Base-by-base conservation (phyloP, 2,329 filamentous ascomycete species). In the Septoria petroselini region DNA sequence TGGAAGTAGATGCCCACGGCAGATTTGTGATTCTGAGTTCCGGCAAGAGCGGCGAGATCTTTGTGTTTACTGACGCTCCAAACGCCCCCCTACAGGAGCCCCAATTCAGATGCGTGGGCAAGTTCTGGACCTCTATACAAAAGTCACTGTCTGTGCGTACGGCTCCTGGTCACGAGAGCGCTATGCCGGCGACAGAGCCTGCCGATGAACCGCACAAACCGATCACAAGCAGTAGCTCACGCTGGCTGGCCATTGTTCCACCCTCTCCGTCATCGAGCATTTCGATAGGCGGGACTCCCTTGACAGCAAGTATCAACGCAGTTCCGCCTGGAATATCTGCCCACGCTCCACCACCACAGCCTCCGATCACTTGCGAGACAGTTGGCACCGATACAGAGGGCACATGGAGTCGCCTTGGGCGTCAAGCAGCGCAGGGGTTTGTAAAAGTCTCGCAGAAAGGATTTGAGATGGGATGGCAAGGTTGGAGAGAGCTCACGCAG, bases 1-100 rank as follows among this genome's bases (percentile, higher is more conserved):
- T 96, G 51, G 83, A 80, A 37, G 74, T 96, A 47, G 81, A 85
- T 61, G 84, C 86, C 8, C 85, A 87, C 59, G 81, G 80, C 3
- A 85, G 83, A 25, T 87, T 80, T 60, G 65, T 96, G 30, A 77
- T 84, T 2, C 74, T 96, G 25, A 82, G 86, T 47, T 96, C 90
- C 41, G 90, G 89, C 2, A 72, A 78, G 17, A 95, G 88, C 41
- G 91, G 91, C 9, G 91, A 97, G 70, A 83, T 91, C 38, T 95
- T 86, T 77, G 74, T 95, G 6, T 97, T 76, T 55, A 62, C 63
- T 37, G 62, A 55, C 17, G 55, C 62, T 17, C 45, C 59, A 15
- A 65, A 64, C n/a, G 62, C 63, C 30, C 59, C 59, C 6, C 31
- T 48, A 15, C 52, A 62, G 8, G 45, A 56, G 6, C 52, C 58